phyloP scores from a whole-genome alignment of 306 rosid genomes.

The peach (Prunus persica) region DNA sequence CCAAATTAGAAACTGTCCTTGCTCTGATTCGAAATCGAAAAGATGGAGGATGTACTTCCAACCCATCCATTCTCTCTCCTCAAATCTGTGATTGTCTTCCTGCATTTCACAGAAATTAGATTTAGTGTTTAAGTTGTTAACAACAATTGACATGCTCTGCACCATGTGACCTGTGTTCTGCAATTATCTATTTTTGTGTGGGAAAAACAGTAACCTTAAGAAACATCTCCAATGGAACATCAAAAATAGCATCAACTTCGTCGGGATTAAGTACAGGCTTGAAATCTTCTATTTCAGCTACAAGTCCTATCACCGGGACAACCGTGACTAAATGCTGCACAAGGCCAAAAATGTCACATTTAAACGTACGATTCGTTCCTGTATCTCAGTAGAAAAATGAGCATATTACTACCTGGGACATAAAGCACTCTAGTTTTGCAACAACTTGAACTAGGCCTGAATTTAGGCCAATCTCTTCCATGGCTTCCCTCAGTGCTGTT shows the following conservation, averaged over 20 bases:
- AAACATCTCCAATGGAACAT: slow-evolving; percentile 38
- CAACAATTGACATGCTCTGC: not conserved
- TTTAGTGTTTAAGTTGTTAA: not conserved
- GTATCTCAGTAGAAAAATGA: not conserved
- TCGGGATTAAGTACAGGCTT: slow-evolving; percentile 28
- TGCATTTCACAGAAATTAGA: not conserved
- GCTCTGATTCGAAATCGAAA: slow-evolving; percentile 22
- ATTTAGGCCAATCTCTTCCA: slow-evolving; percentile 38
- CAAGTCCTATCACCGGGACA: slow-evolving; percentile 32
- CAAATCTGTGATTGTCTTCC: slow-evolving; percentile 29
- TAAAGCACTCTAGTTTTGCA: slow-evolving; percentile 25
- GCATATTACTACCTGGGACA: slow-evolving; percentile 18
- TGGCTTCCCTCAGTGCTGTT: slow-evolving; percentile 37
- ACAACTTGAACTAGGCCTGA: slow-evolving; percentile 30
- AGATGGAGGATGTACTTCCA: slow-evolving; percentile 28
- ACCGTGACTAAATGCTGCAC: slow-evolving; percentile 28
- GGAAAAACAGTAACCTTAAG: slow-evolving; percentile 24
- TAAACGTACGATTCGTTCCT: not conserved
- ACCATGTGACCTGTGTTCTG: not conserved
- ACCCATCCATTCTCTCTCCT: slow-evolving; percentile 41
- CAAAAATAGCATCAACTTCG: slow-evolving; percentile 33
- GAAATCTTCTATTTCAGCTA: slow-evolving; percentile 23
- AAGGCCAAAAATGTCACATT: not conserved
- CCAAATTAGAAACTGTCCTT: slow-evolving; percentile 19
- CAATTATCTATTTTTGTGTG: not conserved